Conservation (phyloP, 257 asterid genomes). For the Plantago ovata region DNA sequence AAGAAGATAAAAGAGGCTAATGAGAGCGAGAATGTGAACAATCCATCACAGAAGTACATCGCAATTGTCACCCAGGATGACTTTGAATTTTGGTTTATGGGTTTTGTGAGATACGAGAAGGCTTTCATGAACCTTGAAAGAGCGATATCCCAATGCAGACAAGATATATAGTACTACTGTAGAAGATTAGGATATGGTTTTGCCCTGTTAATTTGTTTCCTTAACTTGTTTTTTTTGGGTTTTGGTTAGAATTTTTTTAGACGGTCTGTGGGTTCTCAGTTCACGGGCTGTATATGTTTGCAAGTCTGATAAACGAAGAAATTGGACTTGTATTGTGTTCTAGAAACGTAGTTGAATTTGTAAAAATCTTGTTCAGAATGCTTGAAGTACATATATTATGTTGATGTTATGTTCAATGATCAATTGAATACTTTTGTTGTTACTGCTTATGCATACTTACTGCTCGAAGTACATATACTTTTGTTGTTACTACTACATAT, state of each 20-base stretch:
- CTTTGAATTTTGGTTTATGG: conserved; percentile 93
- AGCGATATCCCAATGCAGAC: conserved; percentile 45
- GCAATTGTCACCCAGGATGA: conserved; percentile 61
- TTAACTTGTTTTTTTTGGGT: neutral
- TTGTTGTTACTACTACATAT: too few species aligned
- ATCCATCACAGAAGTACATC: conserved; percentile 66
- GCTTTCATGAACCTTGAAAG: conserved; percentile 58
- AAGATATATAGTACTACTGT: neutral
- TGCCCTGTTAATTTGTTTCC: neutral
- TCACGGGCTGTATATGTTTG: too few species aligned
- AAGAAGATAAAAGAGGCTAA: conserved; percentile 51
- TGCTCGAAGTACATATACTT: neutral
- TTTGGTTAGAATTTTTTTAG: too few species aligned
- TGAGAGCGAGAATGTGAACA: conserved; percentile 52
- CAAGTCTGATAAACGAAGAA: too few species aligned
- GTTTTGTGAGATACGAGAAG: conserved; percentile 80
- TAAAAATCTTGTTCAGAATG: neutral
- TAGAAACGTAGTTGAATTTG: neutral
- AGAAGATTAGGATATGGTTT: neutral
- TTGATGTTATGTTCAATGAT: conserved; percentile 3
- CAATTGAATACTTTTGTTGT: conserved; percentile 1
- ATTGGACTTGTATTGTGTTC: neutral
- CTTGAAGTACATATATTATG: neutral
- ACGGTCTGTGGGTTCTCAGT: too few species aligned
- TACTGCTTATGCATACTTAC: neutral